Percentiles rank a stretch among this genome's conserved stretches.
Evolutionary conservation across 1,284 basidiomycete genomes (phyloP).

Genomic region (Trichosporon sp.): DNA sequence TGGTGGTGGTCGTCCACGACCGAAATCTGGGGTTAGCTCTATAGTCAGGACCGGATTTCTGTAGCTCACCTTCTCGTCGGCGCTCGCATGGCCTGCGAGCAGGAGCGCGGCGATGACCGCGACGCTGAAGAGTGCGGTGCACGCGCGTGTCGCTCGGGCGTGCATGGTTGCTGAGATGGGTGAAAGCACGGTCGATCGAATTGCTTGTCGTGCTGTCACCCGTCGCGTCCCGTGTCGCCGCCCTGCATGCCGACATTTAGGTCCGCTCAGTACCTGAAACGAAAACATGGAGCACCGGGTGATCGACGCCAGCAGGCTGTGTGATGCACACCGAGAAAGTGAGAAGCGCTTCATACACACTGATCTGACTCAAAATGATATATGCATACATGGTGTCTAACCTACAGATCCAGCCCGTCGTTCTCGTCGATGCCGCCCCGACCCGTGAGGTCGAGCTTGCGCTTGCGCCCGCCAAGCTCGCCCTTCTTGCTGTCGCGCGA

Average conservation of each 20-base stretch:
- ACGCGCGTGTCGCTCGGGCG: neutral
- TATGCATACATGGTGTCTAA: neutral
- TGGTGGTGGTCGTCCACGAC: slow-evolving; percentile 10
- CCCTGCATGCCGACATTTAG: neutral
- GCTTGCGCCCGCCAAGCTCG: slow-evolving; percentile 34
- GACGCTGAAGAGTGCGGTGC: slow-evolving; percentile 1
- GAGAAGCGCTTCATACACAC: neutral
- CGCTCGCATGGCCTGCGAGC: neutral
- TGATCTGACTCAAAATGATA: neutral
- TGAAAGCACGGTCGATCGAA: neutral
- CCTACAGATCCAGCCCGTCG: slow-evolving; percentile 35
- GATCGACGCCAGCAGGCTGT: neutral
- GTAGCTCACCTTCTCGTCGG: neutral
- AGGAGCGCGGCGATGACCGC: slow-evolving; percentile 4
- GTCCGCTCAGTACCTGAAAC: neutral
- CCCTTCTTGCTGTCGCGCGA: slow-evolving; percentile 34
- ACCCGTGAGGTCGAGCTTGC: slow-evolving; percentile 41
- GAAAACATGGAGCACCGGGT: neutral
- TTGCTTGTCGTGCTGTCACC: neutral
- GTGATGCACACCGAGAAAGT: neutral
- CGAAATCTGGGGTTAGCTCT: neutral
- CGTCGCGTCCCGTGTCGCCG: neutral
- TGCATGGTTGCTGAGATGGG: neutral
- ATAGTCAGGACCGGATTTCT: no score
- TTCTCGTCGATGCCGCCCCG: slow-evolving; percentile 24